Conservation (phyloP, 768 basidiomycete species). For the Russula foetens region DNA sequence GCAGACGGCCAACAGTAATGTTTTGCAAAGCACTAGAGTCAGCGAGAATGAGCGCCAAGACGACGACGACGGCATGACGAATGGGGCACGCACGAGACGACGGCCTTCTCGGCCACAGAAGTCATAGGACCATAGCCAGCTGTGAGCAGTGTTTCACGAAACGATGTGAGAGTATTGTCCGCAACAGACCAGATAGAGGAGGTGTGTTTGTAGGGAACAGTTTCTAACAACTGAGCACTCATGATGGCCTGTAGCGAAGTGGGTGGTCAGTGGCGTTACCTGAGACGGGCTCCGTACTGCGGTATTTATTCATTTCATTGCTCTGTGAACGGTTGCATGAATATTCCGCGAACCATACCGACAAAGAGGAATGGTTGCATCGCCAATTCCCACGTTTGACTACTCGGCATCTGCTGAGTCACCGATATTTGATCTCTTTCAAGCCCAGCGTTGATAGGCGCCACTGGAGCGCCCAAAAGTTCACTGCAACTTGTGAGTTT, state of each 20-base stretch:
- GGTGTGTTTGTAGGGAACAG: conserved; percentile 3
- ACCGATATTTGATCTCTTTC: too few species aligned
- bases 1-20: not conserved
- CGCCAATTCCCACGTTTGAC: too few species aligned
- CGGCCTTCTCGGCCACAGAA: conserved; percentile 2
- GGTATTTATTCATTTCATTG: too few species aligned
- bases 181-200: conserved; percentile 7
- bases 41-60: not conserved
- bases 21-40: not conserved
- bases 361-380: too few species aligned
- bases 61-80: not conserved
- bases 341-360: too few species aligned
- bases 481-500: too few species aligned
- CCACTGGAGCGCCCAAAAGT: too few species aligned
- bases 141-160: not conserved
- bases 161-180: conserved; percentile 1
- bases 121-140: conserved; percentile 3
- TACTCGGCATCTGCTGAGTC: too few species aligned
- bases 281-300: too few species aligned
- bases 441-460: too few species aligned
- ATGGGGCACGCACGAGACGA: not conserved
- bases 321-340: too few species aligned
- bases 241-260: not conserved
- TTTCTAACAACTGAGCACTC: conserved; percentile 2
- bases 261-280: not conserved